Percentiles rank a stretch among this genome's conserved stretches.
phyloP scores from a whole-genome alignment of 495 filamentous ascomycete species.

The Penicillium manginii region DNA sequence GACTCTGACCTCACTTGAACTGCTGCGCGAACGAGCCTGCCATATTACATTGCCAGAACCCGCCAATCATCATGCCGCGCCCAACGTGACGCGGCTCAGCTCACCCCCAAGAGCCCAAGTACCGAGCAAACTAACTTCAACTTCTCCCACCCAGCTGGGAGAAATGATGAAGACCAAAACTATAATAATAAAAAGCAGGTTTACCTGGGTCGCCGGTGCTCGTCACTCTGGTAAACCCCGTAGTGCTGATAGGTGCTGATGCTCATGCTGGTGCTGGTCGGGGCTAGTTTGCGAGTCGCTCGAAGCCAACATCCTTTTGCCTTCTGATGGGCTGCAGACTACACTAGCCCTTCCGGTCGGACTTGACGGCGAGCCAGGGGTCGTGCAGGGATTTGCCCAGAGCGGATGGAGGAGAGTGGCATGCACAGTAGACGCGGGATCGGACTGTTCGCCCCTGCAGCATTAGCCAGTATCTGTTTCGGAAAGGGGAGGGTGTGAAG shows the following conservation, averaged over 20 bases:
- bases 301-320: not conserved
- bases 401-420: not conserved
- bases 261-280: no score
- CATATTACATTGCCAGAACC: constrained; percentile 2
- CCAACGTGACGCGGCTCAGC: constrained; percentile 4
- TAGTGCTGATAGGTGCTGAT: no score
- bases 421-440: no score
- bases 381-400: constrained; percentile 7
- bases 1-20: not conserved
- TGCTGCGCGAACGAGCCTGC: not conserved
- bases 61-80: not conserved
- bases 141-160: not conserved
- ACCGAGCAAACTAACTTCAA: constrained; percentile 7
- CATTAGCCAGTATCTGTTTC: not conserved
- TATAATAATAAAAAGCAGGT: not conserved
- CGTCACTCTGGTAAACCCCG: no score
- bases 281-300: not conserved
- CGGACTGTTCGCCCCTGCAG: not conserved
- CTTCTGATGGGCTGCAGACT: constrained; percentile 17
- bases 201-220: not conserved
- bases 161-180: not conserved
- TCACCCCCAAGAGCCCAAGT: not conserved
- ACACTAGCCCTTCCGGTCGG: constrained; percentile 15
- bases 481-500: not conserved
- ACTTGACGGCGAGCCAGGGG: constrained; percentile 21